Percentiles rank a stretch among this genome's conserved stretches.
Evolutionary conservation across 768 basidiomycete species (phyloP).

Genomic region (Hydnomerulius pinastri): DNA sequence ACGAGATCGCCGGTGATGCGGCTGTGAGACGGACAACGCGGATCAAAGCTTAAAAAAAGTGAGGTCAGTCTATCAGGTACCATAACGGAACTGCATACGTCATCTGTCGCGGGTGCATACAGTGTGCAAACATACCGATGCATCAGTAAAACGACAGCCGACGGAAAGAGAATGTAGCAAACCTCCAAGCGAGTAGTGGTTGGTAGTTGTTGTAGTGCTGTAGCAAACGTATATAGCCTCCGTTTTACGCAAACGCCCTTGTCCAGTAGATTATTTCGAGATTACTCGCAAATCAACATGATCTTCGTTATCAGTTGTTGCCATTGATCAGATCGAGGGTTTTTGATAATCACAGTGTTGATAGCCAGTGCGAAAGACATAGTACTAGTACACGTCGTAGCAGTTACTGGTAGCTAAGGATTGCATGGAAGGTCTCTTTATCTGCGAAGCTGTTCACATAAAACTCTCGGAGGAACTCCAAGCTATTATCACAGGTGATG

Average conservation of each 20-base stretch:
- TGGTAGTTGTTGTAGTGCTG: background rate
- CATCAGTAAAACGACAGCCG: conserved; percentile 2
- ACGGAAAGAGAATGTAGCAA: background rate
- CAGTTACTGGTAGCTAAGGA: background rate
- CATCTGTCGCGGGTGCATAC: no score
- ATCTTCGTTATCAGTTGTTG: no score
- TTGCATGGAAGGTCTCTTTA: conserved; percentile 9
- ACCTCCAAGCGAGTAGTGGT: background rate
- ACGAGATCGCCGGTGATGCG: no score
- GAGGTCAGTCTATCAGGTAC: no score
- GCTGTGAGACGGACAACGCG: no score
- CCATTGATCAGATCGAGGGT: background rate
- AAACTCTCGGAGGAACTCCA: background rate
- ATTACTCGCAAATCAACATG: no score
- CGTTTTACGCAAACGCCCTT: no score
- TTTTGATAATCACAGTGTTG: background rate
- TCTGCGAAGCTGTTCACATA: conserved; percentile 10
- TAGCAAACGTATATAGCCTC: background rate
- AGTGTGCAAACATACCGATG: no score
- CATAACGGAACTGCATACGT: no score
- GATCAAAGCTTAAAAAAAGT: no score
- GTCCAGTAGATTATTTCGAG: no score
- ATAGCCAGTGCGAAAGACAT: background rate
- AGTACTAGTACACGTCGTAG: background rate
- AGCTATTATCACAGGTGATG: background rate